Conservation (phyloP, 1,284 basidiomycete species). For the Chondrostereum purpureum region DNA sequence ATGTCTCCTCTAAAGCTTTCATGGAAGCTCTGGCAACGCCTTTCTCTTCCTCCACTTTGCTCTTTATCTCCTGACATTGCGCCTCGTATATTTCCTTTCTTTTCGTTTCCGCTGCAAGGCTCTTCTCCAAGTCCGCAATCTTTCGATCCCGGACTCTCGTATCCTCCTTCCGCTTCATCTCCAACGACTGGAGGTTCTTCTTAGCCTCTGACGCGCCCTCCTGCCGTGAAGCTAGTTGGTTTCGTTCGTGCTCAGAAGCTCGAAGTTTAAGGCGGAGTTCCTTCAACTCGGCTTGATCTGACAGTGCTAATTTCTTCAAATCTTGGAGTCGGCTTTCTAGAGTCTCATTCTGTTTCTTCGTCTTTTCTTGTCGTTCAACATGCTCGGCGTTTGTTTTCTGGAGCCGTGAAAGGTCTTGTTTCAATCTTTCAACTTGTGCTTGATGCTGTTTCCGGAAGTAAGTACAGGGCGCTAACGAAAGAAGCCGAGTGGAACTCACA, state of each 20-base stretch:
- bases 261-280: constrained; percentile 55
- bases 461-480: too few species aligned
- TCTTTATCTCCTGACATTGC: constrained; percentile 35
- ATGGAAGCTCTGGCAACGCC: constrained; percentile 27
- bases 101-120: constrained; percentile 41
- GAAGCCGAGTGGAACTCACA: constrained; percentile 32
- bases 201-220: constrained; percentile 46
- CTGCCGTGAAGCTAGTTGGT: constrained; percentile 44
- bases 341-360: constrained; percentile 53
- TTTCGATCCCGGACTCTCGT: constrained; percentile 45
- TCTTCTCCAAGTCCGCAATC: constrained; percentile 52
- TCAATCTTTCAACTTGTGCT: constrained; percentile 51
- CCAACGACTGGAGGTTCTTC: constrained; percentile 41
- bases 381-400: constrained; percentile 47
- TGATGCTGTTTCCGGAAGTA: too few species aligned
- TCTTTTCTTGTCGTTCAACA: constrained; percentile 48
- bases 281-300: constrained; percentile 56
- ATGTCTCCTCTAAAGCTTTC: constrained; percentile 27
- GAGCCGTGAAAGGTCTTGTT: constrained; percentile 43
- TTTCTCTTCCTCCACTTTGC: constrained; percentile 36
- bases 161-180: constrained; percentile 48
- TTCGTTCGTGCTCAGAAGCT: constrained; percentile 52
- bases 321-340: constrained; percentile 54
- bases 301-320: constrained; percentile 40
- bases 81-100: constrained; percentile 40